Conservation (phyloP, 179 eudicot genomes). For the Amaranthus tricolor region DNA sequence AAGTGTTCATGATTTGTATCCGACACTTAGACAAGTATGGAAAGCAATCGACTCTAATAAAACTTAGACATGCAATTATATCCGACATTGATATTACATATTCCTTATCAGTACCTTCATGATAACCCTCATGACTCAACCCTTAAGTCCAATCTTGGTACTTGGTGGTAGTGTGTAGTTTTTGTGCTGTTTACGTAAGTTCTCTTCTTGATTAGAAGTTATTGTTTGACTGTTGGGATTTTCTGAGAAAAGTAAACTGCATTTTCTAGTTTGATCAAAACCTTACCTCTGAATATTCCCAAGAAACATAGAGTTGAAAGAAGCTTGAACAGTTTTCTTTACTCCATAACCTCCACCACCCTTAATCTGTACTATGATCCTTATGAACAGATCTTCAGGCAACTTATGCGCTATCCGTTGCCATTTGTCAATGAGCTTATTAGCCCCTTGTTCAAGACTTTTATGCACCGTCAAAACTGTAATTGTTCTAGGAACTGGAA, state of each 20-base stretch:
- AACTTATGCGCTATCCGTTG: constrained; percentile 21
- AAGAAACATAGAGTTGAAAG: constrained; percentile 32
- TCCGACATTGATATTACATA: too few relatives aligned
- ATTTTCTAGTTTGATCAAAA: background rate
- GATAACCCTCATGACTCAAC: too few relatives aligned
- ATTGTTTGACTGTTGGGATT: background rate
- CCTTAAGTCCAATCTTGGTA: too few relatives aligned
- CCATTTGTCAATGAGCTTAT: constrained; percentile 24
- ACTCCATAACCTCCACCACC: constrained; percentile 25
- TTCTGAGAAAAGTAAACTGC: background rate
- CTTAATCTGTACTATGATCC: constrained; percentile 23
- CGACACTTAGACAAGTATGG: too few relatives aligned
- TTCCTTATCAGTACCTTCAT: too few relatives aligned
- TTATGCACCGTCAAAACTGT: constrained; percentile 30
- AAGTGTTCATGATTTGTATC: too few relatives aligned
- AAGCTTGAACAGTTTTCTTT: constrained; percentile 28
- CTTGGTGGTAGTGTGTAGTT: too few relatives aligned
- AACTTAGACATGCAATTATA: too few relatives aligned
- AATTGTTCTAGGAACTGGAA: constrained; percentile 26
- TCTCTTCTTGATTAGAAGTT: background rate
- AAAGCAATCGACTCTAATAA: too few relatives aligned
- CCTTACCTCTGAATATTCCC: constrained; percentile 26
- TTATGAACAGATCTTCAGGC: constrained; percentile 27
- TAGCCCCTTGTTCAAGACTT: constrained; percentile 29
- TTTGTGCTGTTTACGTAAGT: too few relatives aligned